These are phyloP conservation scores for Calocera viscosa DNA, from an alignment of 768 basidiomycete genomes.

Conservation along the genomic window DNA sequence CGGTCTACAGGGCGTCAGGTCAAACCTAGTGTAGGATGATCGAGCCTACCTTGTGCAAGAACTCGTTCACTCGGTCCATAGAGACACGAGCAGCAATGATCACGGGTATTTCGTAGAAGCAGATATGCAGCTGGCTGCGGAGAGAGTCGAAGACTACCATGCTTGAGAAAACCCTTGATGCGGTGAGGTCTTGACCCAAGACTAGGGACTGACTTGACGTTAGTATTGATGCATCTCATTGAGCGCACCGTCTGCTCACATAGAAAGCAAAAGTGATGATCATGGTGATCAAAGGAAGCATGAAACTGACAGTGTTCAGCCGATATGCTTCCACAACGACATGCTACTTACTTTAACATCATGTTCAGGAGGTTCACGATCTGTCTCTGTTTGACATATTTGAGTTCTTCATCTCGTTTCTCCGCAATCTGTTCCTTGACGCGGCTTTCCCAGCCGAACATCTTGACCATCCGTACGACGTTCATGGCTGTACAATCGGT, in stretches of 20 bases:
- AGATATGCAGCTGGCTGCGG: conserved; percentile 36
- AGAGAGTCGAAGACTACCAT: conserved; percentile 54
- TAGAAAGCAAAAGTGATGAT: conserved; percentile 41
- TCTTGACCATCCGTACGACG: conserved; percentile 24
- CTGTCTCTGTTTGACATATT: conserved; percentile 18
- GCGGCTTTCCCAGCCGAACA: conserved; percentile 28
- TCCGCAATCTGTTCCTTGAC: conserved; percentile 24
- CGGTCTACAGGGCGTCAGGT: neutral
- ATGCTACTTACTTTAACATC: neutral
- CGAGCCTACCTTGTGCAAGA: conserved; percentile 23
- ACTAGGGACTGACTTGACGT: conserved; percentile 24
- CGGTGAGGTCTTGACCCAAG: conserved; percentile 31
- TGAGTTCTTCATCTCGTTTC: conserved; percentile 26
- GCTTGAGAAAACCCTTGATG: conserved; percentile 37
- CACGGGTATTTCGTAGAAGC: conserved; percentile 23
- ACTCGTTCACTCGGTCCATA: conserved; percentile 43
- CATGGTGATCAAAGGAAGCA: conserved; percentile 56
- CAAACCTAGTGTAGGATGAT: neutral
- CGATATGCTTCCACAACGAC: conserved; percentile 13
- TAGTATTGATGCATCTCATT: neutral
- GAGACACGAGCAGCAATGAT: conserved; percentile 44
- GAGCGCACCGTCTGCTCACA: conserved; percentile 37
- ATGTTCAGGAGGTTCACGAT: neutral
- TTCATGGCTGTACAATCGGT: conserved; percentile 11
- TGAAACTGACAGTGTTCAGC: conserved; percentile 30